These are phyloP conservation scores for Nectriaceae sp. DNA, from an alignment of 2,329 filamentous ascomycete species.

Conservation along the genomic window DNA sequence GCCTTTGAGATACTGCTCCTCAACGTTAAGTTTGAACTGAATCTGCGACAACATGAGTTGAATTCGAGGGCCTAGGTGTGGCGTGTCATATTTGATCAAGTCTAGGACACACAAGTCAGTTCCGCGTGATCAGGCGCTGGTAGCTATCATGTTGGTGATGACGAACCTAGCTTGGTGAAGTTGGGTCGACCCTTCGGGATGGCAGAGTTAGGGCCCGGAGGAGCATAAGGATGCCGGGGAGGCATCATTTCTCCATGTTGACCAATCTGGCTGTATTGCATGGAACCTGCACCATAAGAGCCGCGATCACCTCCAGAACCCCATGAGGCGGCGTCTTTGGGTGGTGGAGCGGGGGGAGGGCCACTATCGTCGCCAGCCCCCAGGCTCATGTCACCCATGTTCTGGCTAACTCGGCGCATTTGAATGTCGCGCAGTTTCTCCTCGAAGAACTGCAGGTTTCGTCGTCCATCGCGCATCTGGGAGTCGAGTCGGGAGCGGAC, in stretches of 20 bases:
- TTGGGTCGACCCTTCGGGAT: conserved; percentile 80
- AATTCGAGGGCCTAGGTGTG: conserved; percentile 92
- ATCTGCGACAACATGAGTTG: conserved; percentile 99
- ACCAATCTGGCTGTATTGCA: conserved; percentile 58
- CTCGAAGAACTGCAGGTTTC: conserved; percentile 95
- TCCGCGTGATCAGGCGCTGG: background rate
- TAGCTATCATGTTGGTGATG: conserved; percentile 10
- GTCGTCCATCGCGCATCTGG: conserved; percentile 89
- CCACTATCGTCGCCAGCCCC: conserved; percentile 50
- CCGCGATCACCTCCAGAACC: conserved; percentile 49
- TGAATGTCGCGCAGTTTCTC: conserved; percentile 87
- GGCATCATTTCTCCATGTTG: conserved; percentile 77
- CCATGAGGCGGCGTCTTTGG: conserved; percentile 63
- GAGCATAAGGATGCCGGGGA: conserved; percentile 75
- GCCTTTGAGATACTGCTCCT: conserved; percentile 98
- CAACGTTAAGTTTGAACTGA: conserved; percentile 97
- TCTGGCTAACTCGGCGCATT: conserved; percentile 72
- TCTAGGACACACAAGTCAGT: conserved; percentile 54
- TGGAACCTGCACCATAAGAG: conserved; percentile 59
- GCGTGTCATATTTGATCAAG: conserved; percentile 97
- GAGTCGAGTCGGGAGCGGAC: conserved; percentile 89
- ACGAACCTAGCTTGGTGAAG: conserved; percentile 91
- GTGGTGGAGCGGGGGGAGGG: conserved; percentile 65
- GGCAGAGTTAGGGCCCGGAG: conserved; percentile 63
- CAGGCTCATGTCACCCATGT: conserved; percentile 67